phyloP scores from a whole-genome alignment of 495 filamentous ascomycete genomes.

The Neurospora sublineolata region DNA sequence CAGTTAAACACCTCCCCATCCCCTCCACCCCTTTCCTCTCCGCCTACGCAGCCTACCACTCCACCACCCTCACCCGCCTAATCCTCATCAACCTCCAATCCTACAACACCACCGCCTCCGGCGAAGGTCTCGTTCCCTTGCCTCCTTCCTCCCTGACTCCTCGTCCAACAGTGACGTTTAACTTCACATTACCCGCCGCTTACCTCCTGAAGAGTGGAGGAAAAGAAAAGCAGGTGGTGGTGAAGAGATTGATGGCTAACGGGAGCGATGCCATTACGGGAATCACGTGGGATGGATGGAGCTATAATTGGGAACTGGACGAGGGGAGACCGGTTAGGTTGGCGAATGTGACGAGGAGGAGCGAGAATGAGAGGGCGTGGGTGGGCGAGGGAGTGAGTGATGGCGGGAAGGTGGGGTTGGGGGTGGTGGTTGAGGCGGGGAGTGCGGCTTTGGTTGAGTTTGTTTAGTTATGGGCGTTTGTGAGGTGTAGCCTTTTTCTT shows the following conservation, averaged over 20 bases:
- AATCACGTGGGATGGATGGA: slow-evolving; percentile 51
- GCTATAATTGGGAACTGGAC: slow-evolving; percentile 51
- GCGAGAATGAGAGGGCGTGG: slow-evolving; percentile 33
- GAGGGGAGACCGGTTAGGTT: slow-evolving; percentile 43
- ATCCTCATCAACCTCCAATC: slow-evolving; percentile 47
- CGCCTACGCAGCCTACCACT: slow-evolving; percentile 50
- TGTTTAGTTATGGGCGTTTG: not conserved
- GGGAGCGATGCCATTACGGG: slow-evolving; percentile 53
- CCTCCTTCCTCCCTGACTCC: slow-evolving; percentile 16
- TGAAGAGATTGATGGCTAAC: slow-evolving; percentile 46
- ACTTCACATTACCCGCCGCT: slow-evolving; percentile 21
- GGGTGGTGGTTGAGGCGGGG: slow-evolving; percentile 32
- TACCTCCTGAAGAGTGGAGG: not conserved
- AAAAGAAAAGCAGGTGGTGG: slow-evolving; percentile 10
- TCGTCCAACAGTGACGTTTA: slow-evolving; percentile 27
- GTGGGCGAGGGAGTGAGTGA: slow-evolving; percentile 28
- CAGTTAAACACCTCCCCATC: slow-evolving; percentile 34
- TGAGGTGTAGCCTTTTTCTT: not conserved
- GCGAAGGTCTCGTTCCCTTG: slow-evolving; percentile 18
- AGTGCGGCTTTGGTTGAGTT: slow-evolving; percentile 42
- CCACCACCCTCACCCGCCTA: slow-evolving; percentile 32
- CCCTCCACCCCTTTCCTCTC: slow-evolving; percentile 33
- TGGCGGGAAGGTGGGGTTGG: slow-evolving; percentile 33
- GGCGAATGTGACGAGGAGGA: slow-evolving; percentile 39
- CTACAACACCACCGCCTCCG: slow-evolving; percentile 47